Evolutionary conservation across 352 stramenopile genomes (phyloP).

Genomic region (Phytophthora tentaculata): DNA sequence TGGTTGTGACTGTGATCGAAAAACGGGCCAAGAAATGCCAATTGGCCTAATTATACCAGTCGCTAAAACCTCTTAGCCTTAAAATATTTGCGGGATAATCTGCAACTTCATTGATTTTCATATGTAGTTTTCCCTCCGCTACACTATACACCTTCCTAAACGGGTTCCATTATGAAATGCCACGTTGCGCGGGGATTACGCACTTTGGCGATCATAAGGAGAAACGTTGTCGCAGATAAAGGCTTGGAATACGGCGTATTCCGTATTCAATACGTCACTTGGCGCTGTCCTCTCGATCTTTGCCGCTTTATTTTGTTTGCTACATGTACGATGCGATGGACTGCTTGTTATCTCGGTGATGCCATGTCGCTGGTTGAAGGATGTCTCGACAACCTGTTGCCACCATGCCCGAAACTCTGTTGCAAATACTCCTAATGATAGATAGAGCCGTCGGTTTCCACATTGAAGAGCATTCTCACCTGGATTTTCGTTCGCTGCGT

Average conservation of each 20-base stretch:
- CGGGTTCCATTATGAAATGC: neutral
- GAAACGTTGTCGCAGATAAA: conserved; percentile 13
- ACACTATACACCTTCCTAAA: neutral
- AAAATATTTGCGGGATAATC: too few species aligned
- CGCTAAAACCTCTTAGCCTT: neutral
- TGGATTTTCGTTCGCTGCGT: conserved; percentile 26
- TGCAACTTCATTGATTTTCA: too few species aligned
- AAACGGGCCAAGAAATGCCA: conserved; percentile 1
- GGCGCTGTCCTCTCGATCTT: neutral
- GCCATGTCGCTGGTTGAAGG: conserved; percentile 25
- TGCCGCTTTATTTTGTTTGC: conserved; percentile 10
- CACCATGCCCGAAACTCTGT: neutral
- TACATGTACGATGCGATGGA: conserved; percentile 8
- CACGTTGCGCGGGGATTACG: conserved; percentile 22
- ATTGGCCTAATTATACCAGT: conserved; percentile 15
- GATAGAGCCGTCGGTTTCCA: conserved; percentile 14
- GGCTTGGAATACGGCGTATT: neutral
- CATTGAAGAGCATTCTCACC: conserved; percentile 1
- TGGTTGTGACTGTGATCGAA: conserved; percentile 25
- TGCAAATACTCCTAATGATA: conserved; percentile 13
- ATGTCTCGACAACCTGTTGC: neutral
- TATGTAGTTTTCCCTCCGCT: neutral
- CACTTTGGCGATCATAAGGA: conserved; percentile 13
- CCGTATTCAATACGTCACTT: too few species aligned
- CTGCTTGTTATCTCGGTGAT: conserved; percentile 3